A percentile compares a stretch with the other conserved stretches of the same genome.
phyloP scores from a whole-genome alignment of 1,284 basidiomycete genomes.

The Boletellus sp. region DNA sequence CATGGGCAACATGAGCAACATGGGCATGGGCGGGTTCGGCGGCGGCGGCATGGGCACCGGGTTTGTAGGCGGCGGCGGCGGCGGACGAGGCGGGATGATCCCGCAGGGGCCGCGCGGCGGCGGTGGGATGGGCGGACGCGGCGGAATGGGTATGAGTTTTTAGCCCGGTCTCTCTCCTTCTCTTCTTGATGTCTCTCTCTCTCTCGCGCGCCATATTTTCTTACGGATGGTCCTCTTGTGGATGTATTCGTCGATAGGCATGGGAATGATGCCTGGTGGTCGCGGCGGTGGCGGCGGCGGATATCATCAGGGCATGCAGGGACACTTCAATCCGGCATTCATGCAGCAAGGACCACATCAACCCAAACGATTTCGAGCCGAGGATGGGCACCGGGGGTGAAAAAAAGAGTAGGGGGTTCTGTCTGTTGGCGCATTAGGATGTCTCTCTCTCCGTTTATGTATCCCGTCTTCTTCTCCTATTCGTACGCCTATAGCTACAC shows the following conservation, averaged over 20 bases:
- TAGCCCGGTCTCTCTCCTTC: conserved; percentile 36
- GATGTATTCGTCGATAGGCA: conserved; percentile 38
- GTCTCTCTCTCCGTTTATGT: no score
- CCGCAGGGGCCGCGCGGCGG: conserved; percentile 53
- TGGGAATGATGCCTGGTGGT: conserved; percentile 49
- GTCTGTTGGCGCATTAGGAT: no score
- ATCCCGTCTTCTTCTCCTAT: not conserved
- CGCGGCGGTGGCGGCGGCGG: conserved; percentile 40
- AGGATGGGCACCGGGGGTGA: conserved; percentile 37
- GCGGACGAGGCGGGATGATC: conserved; percentile 55
- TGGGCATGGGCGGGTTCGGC: conserved; percentile 48
- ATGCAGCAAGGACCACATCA: conserved; percentile 45
- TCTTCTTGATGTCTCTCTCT: conserved; percentile 20
- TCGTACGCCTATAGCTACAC: not conserved
- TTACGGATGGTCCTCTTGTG: conserved; percentile 35
- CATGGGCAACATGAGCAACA: conserved; percentile 10
- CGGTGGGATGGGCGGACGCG: conserved; percentile 39
- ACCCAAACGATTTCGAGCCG: conserved; percentile 52
- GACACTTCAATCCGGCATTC: conserved; percentile 73
- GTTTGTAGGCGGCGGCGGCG: conserved; percentile 29
- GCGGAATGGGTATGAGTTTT: conserved; percentile 71
- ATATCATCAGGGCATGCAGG: conserved; percentile 42
- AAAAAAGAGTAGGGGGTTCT: no score
- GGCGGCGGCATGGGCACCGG: conserved; percentile 36
- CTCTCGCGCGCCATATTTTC: conserved; percentile 34